phyloP scores from a whole-genome alignment of 2,329 filamentous ascomycete species.

The Calonectria henricotiae region DNA sequence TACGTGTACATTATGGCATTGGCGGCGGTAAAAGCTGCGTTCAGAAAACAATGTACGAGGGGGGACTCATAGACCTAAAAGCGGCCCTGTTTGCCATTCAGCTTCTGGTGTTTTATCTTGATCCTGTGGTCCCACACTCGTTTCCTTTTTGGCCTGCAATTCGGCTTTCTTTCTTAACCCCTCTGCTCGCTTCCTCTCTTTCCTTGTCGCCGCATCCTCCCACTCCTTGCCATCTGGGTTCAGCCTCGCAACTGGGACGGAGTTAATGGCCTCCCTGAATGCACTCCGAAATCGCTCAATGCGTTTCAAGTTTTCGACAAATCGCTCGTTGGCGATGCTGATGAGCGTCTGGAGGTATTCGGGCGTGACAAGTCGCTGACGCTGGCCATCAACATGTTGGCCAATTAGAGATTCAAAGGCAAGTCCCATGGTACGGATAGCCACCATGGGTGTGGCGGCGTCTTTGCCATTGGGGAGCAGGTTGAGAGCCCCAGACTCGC shows the following conservation, averaged over 20 bases:
- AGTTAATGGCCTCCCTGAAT: slow-evolving; percentile 60
- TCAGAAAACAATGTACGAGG: slow-evolving; percentile 52
- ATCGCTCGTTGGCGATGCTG: slow-evolving; percentile 81
- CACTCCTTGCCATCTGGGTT: slow-evolving; percentile 64
- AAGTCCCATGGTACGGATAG: slow-evolving; percentile 87
- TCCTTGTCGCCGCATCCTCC: slow-evolving; percentile 70
- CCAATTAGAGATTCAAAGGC: slow-evolving; percentile 88
- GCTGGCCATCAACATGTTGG: slow-evolving; percentile 59
- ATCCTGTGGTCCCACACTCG: slow-evolving; percentile 26
- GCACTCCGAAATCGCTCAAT: slow-evolving; percentile 76
- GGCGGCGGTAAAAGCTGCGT: slow-evolving; percentile 54
- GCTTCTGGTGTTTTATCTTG: slow-evolving; percentile 39
- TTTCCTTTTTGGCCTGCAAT: slow-evolving; percentile 51
- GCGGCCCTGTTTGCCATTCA: slow-evolving; percentile 44
- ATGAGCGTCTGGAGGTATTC: slow-evolving; percentile 79
- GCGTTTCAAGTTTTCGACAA: slow-evolving; percentile 78
- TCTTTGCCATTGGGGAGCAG: slow-evolving; percentile 61
- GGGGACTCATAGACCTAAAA: slow-evolving; percentile 47
- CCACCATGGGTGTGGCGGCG: slow-evolving; percentile 79
- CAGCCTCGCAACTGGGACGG: slow-evolving; percentile 46
- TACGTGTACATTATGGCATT: slow-evolving; percentile 57
- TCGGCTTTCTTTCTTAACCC: slow-evolving; percentile 70
- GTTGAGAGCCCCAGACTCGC: slow-evolving; percentile 89
- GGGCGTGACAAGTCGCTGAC: slow-evolving; percentile 72
- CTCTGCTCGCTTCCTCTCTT: slow-evolving; percentile 72